Percentiles rank a stretch among this genome's conserved stretches.
Conservation (phyloP, 2,329 filamentous ascomycete genomes). For the Dryadomyces quercivorus region DNA sequence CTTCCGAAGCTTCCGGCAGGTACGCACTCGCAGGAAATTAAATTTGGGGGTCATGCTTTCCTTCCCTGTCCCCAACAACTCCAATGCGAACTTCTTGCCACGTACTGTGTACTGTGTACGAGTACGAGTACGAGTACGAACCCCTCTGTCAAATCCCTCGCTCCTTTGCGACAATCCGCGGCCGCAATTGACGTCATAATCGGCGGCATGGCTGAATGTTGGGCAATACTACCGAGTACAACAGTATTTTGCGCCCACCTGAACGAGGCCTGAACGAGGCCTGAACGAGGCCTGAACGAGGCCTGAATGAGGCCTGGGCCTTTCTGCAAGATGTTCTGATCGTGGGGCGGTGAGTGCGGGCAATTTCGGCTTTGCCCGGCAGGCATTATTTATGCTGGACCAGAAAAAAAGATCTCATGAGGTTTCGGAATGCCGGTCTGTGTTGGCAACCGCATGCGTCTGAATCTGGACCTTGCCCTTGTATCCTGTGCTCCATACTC, state of each 20-base stretch:
- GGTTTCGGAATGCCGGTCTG: background rate
- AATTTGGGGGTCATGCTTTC: background rate
- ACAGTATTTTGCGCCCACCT: too few relatives aligned
- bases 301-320: too few relatives aligned
- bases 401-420: background rate
- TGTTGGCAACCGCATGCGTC: background rate
- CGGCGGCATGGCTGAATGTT: too few relatives aligned
- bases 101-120: too few relatives aligned
- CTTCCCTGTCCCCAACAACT: too few relatives aligned
- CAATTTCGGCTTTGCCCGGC: constrained; percentile 2
- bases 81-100: too few relatives aligned
- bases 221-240: too few relatives aligned
- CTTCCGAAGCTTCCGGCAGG: background rate
- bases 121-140: background rate
- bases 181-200: background rate
- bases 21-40: background rate
- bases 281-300: too few relatives aligned
- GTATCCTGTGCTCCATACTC: too few relatives aligned
- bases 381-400: background rate
- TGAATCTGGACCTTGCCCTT: too few relatives aligned
- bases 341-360: background rate
- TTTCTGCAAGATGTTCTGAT: background rate
- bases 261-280: too few relatives aligned
- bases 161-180: background rate
- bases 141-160: background rate